phyloP scores from a whole-genome alignment of 306 rosid genomes.

The Medicago lupulina region DNA sequence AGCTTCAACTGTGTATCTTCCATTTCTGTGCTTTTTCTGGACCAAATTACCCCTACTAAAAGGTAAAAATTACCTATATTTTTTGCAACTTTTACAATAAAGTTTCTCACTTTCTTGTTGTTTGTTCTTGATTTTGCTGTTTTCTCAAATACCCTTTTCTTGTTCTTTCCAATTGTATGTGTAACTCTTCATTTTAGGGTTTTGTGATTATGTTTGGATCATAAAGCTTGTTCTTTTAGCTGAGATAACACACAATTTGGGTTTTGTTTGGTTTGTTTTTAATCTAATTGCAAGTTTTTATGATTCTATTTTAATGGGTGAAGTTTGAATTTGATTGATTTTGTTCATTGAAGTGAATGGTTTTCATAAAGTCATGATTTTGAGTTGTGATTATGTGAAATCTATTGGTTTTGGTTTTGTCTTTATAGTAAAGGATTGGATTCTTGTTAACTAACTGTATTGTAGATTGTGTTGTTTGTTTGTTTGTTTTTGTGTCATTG shows the following conservation, averaged over 20 bases:
- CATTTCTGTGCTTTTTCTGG: conserved; percentile 30
- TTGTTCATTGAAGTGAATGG: conserved; percentile 33
- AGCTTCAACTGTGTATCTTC: conserved; percentile 7
- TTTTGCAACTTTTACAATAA: conserved; percentile 17
- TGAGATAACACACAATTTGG: conserved; percentile 42
- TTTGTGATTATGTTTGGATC: conserved; percentile 34
- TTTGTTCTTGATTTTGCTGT: conserved; percentile 16
- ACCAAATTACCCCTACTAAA: conserved; percentile 46
- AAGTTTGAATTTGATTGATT: conserved; percentile 29
- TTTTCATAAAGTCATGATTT: conserved; percentile 35
- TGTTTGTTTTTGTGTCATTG: conserved; percentile 29
- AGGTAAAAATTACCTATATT: conserved; percentile 24
- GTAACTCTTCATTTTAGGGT: conserved; percentile 44
- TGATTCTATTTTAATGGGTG: conserved; percentile 42
- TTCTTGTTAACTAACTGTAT: conserved; percentile 22
- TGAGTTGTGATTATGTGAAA: conserved; percentile 36
- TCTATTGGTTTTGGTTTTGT: conserved; percentile 48
- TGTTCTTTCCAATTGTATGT: conserved; percentile 42
- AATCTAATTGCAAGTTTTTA: conserved; percentile 29
- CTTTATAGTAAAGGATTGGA: conserved; percentile 22
- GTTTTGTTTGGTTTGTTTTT: conserved; percentile 15
- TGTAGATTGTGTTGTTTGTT: conserved; percentile 40
- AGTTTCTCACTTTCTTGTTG: conserved; percentile 36
- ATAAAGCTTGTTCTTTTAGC: conserved; percentile 38
- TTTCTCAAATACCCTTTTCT: conserved; percentile 44